Percentiles rank a stretch among this genome's conserved stretches.
Evolutionary conservation across 148 eudicot species (phyloP).

Genomic region (Nepenthes mirabilis): DNA sequence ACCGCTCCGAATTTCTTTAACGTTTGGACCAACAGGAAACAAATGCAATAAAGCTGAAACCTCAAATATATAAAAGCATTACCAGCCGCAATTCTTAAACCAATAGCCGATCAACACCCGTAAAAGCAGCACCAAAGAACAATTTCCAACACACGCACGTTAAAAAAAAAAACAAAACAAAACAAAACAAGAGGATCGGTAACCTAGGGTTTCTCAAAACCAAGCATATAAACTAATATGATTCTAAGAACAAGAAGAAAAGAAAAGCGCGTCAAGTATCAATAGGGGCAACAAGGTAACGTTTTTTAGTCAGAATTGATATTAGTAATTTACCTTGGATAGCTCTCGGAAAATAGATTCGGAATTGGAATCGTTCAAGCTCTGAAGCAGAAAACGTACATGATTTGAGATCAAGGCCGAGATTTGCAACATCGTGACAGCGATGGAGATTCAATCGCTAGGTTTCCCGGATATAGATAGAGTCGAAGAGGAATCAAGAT

Average conservation of each 20-base stretch:
- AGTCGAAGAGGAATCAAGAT: too few species aligned
- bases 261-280: not conserved
- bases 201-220: too few species aligned
- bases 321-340: slow-evolving; percentile 23
- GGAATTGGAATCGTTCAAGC: slow-evolving; percentile 58
- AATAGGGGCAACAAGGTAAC: not conserved
- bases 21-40: too few species aligned
- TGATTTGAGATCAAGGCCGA: slow-evolving; percentile 37
- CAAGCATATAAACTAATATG: not conserved
- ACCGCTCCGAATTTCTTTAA: too few species aligned
- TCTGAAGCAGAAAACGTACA: slow-evolving; percentile 44
- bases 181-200: too few species aligned
- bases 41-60: too few species aligned
- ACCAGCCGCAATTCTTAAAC: too few species aligned
- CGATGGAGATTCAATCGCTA: slow-evolving; percentile 2
- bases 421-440: slow-evolving; percentile 38
- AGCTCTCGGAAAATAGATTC: slow-evolving; percentile 53
- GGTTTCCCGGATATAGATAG: slow-evolving; percentile 11
- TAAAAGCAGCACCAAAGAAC: too few species aligned
- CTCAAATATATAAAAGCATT: too few species aligned
- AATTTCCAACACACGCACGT: too few species aligned
- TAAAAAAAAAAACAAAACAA: too few species aligned
- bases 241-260: not conserved
- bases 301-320: not conserved
- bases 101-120: too few species aligned